phyloP scores from a whole-genome alignment of 2,329 filamentous ascomycete species.

The Trichophyton schoenleinii region DNA sequence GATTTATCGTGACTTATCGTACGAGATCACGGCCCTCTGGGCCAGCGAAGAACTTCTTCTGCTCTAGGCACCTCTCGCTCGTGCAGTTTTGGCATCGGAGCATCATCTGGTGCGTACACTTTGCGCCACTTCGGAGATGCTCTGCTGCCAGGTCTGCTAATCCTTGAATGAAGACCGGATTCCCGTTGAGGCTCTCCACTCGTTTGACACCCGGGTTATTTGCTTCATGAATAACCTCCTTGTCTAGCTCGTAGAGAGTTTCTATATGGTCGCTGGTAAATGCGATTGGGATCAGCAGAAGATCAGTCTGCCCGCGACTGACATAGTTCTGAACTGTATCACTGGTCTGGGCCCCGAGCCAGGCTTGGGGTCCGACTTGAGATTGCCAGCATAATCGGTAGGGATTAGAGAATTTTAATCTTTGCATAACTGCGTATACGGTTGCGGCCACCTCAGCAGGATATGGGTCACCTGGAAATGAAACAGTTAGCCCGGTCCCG shows the following conservation, averaged over 20 bases:
- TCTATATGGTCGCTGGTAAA: conserved; percentile 99
- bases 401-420: conserved; percentile 73
- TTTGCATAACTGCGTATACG: conserved; percentile 91
- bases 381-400: conserved; percentile 97
- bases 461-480: conserved; percentile 64
- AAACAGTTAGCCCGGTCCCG: not conserved
- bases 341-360: conserved; percentile 88
- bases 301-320: conserved; percentile 77
- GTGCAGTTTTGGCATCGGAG: conserved; percentile 87
- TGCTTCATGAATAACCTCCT: conserved; percentile 80
- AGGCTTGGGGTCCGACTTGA: conserved; percentile 87
- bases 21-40: conserved; percentile 25
- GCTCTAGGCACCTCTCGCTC: conserved; percentile 71
- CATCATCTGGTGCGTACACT: conserved; percentile 76
- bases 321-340: conserved; percentile 81
- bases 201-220: conserved; percentile 73
- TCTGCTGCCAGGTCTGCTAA: conserved; percentile 74
- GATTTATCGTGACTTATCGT: conserved; percentile 2
- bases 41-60: conserved; percentile 52
- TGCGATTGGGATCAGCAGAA: conserved; percentile 85
- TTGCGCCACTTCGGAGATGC: conserved; percentile 58
- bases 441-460: conserved; percentile 92
- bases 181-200: conserved; percentile 84
- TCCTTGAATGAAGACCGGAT: conserved; percentile 75
- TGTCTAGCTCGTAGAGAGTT: conserved; percentile 84